phyloP scores from a whole-genome alignment of 2,329 filamentous ascomycete species.

The Geoglossum cookeanum region DNA sequence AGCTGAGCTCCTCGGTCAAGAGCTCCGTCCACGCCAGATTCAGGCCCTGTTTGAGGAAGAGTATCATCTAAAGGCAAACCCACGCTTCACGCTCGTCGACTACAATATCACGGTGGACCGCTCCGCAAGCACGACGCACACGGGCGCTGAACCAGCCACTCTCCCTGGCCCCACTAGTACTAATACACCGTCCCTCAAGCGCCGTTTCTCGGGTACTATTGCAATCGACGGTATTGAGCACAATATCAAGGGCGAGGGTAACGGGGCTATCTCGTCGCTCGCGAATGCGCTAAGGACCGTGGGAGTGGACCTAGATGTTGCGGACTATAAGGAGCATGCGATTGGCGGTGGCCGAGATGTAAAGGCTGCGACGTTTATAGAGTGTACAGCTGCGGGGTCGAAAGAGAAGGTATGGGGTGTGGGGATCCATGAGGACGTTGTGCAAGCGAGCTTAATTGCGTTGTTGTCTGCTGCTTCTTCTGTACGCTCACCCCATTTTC shows the following conservation, averaged over 20 bases:
- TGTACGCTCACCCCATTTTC: slow-evolving; percentile 32
- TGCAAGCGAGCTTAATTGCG: slow-evolving; percentile 74
- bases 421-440: slow-evolving; percentile 80
- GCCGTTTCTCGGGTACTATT: slow-evolving; percentile 71
- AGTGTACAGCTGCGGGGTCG: slow-evolving; percentile 53
- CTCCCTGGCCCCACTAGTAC: slow-evolving; percentile 40
- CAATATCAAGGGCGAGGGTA: slow-evolving; percentile 60
- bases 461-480: slow-evolving; percentile 70
- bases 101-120: slow-evolving; percentile 82
- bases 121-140: slow-evolving; percentile 51
- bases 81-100: slow-evolving; percentile 71
- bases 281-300: slow-evolving; percentile 61
- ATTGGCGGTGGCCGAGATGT: slow-evolving; percentile 65
- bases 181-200: slow-evolving; percentile 58
- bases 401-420: slow-evolving; percentile 72
- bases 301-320: slow-evolving; percentile 74
- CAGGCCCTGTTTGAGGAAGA: slow-evolving; percentile 71
- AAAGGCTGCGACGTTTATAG: slow-evolving; percentile 90
- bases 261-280: slow-evolving; percentile 77
- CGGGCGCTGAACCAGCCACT: slow-evolving; percentile 47
- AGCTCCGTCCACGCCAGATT: slow-evolving; percentile 71
- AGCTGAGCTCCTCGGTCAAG: slow-evolving; percentile 63
- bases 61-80: slow-evolving; percentile 69
- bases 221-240: slow-evolving; percentile 66
- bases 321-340: slow-evolving; percentile 91